A percentile compares a stretch with the other conserved stretches of the same genome.
phyloP scores from a whole-genome alignment of 768 basidiomycete species.

The Saitozyma sp. region DNA sequence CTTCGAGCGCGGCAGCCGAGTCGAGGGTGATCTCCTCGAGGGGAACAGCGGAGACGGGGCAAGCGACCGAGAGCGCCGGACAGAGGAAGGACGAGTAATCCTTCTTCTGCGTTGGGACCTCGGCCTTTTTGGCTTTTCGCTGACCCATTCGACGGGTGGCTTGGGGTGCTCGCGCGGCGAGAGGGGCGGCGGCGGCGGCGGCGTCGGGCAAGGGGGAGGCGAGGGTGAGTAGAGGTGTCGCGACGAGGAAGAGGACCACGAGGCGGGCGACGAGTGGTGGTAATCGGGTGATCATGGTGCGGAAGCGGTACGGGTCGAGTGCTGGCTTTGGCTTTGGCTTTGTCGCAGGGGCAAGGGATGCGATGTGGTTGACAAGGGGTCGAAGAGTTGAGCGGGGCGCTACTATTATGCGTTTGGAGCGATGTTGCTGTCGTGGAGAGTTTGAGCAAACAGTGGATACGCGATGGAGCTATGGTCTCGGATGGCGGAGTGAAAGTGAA shows the following conservation, averaged over 20 bases:
- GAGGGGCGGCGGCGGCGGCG: conserved; percentile 21
- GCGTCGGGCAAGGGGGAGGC: conserved; percentile 14
- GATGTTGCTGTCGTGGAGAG: too few species aligned
- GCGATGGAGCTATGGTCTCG: too few species aligned
- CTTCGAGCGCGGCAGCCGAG: conserved; percentile 26
- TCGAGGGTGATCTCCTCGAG: conserved; percentile 29
- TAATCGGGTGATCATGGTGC: conserved; percentile 13
- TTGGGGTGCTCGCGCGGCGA: conserved; percentile 36
- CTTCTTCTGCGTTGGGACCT: conserved; percentile 40
- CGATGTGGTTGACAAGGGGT: too few species aligned
- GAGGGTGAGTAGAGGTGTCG: conserved; percentile 26
- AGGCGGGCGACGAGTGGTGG: conserved; percentile 23
- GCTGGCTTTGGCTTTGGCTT: too few species aligned
- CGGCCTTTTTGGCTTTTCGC: conserved; percentile 27
- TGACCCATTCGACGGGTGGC: conserved; percentile 45
- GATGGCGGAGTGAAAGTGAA: too few species aligned
- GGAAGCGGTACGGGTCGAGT: too few species aligned
- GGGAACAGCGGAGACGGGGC: conserved; percentile 34
- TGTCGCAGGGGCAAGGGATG: too few species aligned
- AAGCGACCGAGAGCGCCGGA: conserved; percentile 46
- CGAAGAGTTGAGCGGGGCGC: too few species aligned
- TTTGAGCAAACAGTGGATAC: too few species aligned
- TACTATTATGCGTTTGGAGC: too few species aligned
- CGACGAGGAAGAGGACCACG: conserved; percentile 33
- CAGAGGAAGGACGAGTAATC: conserved; percentile 53